These are phyloP conservation scores for Penicillium sp. DNA, from an alignment of 2,329 filamentous ascomycete genomes.

Conservation along the genomic window DNA sequence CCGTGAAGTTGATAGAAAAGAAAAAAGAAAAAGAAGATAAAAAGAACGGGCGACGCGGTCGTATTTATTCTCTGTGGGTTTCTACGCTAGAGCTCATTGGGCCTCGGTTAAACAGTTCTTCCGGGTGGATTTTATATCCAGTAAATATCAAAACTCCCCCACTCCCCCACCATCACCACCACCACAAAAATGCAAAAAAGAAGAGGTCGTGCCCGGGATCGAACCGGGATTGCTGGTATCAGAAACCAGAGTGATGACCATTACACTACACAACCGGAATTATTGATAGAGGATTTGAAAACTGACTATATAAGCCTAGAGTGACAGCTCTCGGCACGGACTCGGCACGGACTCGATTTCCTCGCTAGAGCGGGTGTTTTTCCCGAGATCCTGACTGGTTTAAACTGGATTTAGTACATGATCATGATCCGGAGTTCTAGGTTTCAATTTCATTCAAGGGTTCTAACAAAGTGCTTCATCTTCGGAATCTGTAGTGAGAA, in stretches of 20 bases:
- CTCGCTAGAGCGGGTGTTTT: neutral
- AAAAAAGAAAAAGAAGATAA: conserved; percentile 9
- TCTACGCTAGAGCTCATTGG: conserved; percentile 10
- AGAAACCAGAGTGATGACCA: conserved; percentile 2
- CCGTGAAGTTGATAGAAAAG: conserved; percentile 19
- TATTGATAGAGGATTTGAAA: neutral
- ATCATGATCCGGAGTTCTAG: neutral
- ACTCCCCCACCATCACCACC: too few relatives aligned
- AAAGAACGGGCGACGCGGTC: neutral
- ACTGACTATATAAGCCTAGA: neutral
- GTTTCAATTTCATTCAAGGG: too few relatives aligned
- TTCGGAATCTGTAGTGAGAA: neutral
- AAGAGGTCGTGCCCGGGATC: conserved; percentile 12
- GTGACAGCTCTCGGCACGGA: neutral
- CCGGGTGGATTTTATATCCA: neutral
- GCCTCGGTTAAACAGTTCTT: neutral
- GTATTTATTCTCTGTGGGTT: conserved; percentile 1
- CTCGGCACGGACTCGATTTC: neutral
- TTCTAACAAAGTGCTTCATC: neutral
- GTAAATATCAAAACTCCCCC: neutral
- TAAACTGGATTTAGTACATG: neutral
- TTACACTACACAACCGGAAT: neutral
- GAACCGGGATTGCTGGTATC: conserved; percentile 8
- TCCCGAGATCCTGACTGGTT: neutral
- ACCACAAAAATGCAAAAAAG: neutral